phyloP scores from a whole-genome alignment of 1,139 yeast genomes.

The Yamadazyma trypodendri region DNA sequence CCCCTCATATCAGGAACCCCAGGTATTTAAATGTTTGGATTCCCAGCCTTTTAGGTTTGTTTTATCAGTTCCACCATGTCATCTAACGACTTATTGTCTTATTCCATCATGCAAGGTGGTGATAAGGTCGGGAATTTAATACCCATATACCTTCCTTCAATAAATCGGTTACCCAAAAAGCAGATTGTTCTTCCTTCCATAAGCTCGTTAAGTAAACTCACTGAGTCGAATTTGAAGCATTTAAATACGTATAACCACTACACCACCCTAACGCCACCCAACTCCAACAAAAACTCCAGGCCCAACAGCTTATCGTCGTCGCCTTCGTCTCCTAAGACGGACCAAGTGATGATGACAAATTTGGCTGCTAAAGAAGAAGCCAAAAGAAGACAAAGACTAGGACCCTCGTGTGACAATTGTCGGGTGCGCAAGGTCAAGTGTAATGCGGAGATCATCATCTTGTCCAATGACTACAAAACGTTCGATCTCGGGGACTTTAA shows the following conservation, averaged over 20 bases:
- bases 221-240: slow-evolving; percentile 18
- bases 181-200: slow-evolving; percentile 20
- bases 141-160: slow-evolving; percentile 10
- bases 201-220: slow-evolving; percentile 12
- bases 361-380: background rate
- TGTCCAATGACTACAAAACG: slow-evolving; percentile 14
- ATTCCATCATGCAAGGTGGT: slow-evolving; percentile 33
- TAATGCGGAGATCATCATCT: slow-evolving; percentile 55
- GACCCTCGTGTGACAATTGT: slow-evolving; percentile 76
- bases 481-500: slow-evolving; percentile 12
- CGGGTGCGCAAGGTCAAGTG: slow-evolving; percentile 73
- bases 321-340: slow-evolving; percentile 2
- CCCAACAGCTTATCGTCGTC: slow-evolving; percentile 9
- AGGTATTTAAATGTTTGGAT: slow-evolving; percentile 10
- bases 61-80: slow-evolving; percentile 14
- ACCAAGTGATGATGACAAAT: slow-evolving; percentile 19
- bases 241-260: slow-evolving; percentile 7
- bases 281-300: slow-evolving; percentile 14
- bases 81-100: slow-evolving; percentile 30
- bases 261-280: slow-evolving; percentile 8
- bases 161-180: slow-evolving; percentile 8
- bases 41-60: background rate
- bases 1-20: slow-evolving; percentile 17
- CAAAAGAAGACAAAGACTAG: slow-evolving; percentile 61
- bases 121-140: slow-evolving; percentile 12